Conservation (phyloP, 495 filamentous ascomycete genomes). For the Aspergillus cavernicola region DNA sequence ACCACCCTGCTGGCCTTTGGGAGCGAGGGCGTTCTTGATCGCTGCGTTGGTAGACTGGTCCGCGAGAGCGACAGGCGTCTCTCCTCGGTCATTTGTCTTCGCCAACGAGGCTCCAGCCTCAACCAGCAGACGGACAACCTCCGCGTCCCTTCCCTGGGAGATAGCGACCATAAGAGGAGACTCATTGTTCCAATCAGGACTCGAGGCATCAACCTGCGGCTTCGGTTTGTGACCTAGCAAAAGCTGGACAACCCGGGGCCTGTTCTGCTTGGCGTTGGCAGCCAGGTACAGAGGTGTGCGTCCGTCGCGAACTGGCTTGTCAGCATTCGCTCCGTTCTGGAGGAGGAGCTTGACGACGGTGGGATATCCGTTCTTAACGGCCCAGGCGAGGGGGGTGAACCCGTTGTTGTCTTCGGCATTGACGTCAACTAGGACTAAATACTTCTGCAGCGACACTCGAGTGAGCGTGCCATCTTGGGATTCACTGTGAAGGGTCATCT, state of each 20-base stretch:
- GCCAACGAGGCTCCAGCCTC: not conserved
- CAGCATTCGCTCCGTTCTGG: not conserved
- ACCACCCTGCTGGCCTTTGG: not conserved
- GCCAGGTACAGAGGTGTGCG: not conserved
- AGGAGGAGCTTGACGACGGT: constrained; percentile 1
- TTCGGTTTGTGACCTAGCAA: not conserved
- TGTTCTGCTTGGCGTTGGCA: not conserved
- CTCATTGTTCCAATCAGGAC: not conserved
- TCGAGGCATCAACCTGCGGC: not conserved
- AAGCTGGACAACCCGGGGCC: not conserved
- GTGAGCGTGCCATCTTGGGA: not conserved
- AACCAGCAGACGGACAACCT: not conserved
- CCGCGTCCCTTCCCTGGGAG: not conserved
- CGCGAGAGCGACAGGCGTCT: not conserved
- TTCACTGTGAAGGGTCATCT: not conserved
- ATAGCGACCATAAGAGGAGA: constrained; percentile 1
- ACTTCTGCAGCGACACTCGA: not conserved
- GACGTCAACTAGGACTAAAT: not conserved
- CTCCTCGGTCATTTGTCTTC: not conserved
- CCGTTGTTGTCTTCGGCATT: not conserved
- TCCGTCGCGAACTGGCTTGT: not conserved
- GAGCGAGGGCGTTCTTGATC: not conserved
- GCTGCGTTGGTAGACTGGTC: not conserved
- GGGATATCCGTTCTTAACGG: not conserved
- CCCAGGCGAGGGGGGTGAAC: not conserved